Evolutionary conservation across 805 yeast genomes (phyloP).

Genomic region (Lachancea cidri): DNA sequence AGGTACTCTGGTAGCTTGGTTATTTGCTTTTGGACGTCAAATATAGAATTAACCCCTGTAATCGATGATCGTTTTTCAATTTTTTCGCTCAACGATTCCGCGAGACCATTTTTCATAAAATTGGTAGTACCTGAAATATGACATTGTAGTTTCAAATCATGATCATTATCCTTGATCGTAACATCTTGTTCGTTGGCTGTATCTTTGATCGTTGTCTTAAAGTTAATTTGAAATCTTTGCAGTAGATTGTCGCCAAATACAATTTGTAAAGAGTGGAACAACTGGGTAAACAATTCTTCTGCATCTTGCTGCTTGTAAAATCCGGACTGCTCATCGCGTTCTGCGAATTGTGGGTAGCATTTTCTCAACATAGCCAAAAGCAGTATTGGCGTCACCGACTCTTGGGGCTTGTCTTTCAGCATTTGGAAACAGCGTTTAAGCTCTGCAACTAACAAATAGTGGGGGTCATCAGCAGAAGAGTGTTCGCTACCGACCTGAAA

Average conservation of each 20-base stretch:
- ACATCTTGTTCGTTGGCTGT: constrained; percentile 48
- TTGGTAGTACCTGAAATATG: constrained; percentile 84
- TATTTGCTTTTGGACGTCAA: constrained; percentile 54
- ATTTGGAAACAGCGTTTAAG: constrained; percentile 41
- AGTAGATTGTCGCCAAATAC: constrained; percentile 44
- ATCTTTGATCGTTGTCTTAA: constrained; percentile 60
- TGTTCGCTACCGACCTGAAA: constrained; percentile 36
- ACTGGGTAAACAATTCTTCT: constrained; percentile 87
- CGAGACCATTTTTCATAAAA: constrained; percentile 79
- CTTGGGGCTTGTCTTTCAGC: constrained; percentile 36
- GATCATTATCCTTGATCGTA: constrained; percentile 45
- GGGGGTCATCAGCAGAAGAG: constrained; percentile 27
- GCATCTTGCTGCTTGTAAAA: constrained; percentile 94
- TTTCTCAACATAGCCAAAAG: constrained; percentile 62
- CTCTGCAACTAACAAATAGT: constrained; percentile 43
- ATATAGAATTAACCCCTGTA: constrained; percentile 66
- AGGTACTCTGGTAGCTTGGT: constrained; percentile 80
- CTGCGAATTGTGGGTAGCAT: constrained; percentile 84
- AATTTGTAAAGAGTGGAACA: constrained; percentile 48
- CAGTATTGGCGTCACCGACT: constrained; percentile 60
- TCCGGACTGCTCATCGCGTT: constrained; percentile 61
- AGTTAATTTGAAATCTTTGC: constrained; percentile 59
- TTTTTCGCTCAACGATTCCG: constrained; percentile 66
- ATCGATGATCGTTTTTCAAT: constrained; percentile 72
- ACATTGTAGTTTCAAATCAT: constrained; percentile 71